A percentile compares a stretch with the other conserved stretches of the same genome.
phyloP scores from a whole-genome alignment of 2,329 filamentous ascomycete genomes.

The Orbilia quercus region DNA sequence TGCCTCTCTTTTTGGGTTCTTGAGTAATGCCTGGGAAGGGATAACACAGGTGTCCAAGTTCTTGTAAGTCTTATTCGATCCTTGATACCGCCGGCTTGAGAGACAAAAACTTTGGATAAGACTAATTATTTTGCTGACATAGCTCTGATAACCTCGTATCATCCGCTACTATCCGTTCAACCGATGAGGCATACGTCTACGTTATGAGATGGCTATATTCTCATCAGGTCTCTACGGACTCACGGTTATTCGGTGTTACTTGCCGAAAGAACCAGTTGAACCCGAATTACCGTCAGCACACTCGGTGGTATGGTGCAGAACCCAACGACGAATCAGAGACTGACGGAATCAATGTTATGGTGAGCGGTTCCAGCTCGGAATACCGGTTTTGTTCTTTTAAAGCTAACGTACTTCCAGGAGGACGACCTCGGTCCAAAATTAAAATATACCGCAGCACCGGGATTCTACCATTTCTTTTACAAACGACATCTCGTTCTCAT shows the following conservation, averaged over 20 bases:
- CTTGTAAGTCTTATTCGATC: conserved; percentile 29
- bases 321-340: conserved; percentile 17
- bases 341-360: conserved; percentile 14
- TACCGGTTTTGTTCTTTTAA: too few species aligned
- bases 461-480: conserved; percentile 55
- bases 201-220: conserved; percentile 59
- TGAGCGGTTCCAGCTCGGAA: background rate
- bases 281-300: conserved; percentile 40
- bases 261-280: conserved; percentile 56
- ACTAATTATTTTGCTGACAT: background rate
- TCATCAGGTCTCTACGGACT: conserved; percentile 59
- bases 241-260: conserved; percentile 60
- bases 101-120: background rate
- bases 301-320: conserved; percentile 38
- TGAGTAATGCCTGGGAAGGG: conserved; percentile 55
- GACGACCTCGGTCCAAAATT: conserved; percentile 55
- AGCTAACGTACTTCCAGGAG: conserved; percentile 22
- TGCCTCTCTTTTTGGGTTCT: conserved; percentile 49
- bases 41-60: conserved; percentile 45
- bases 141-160: conserved; percentile 60
- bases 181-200: conserved; percentile 60
- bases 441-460: conserved; percentile 57
- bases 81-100: background rate
- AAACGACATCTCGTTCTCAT: conserved; percentile 56
- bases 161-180: conserved; percentile 60